A percentile compares a stretch with the other conserved stretches of the same genome.
Evolutionary conservation across 371 early-diverging fungal genomes (phyloP).

Genomic region (Mucor irregularis): DNA sequence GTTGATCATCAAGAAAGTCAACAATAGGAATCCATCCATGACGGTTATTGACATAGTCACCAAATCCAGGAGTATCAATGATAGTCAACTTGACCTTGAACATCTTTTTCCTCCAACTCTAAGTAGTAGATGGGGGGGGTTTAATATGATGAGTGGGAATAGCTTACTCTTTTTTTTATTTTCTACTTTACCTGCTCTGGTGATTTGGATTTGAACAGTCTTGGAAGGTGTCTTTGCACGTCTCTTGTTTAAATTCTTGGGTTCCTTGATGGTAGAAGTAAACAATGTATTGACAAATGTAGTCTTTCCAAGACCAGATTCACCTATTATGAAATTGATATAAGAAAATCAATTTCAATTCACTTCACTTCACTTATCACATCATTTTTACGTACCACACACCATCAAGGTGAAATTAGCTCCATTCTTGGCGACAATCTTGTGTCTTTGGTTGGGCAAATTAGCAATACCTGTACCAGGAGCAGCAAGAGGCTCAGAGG

Average conservation of each 20-base stretch:
- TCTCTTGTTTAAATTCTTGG: conserved; percentile 82
- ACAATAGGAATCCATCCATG: conserved; percentile 76
- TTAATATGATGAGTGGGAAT: not conserved
- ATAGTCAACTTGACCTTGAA: conserved; percentile 93
- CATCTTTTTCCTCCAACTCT: conserved; percentile 96
- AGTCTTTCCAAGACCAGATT: conserved; percentile 82
- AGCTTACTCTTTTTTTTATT: not conserved
- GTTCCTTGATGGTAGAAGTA: conserved; percentile 83
- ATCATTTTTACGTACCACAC: conserved; percentile 71
- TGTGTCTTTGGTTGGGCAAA: conserved; percentile 97
- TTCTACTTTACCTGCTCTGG: not conserved
- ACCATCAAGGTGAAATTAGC: conserved; percentile 96
- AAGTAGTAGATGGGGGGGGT: not conserved
- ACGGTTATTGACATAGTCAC: conserved; percentile 81
- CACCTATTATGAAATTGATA: conserved; percentile 27
- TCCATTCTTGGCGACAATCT: conserved; percentile 93
- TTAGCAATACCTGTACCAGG: conserved; percentile 95
- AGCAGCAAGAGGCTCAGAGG: conserved; percentile 49
- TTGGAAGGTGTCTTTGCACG: conserved; percentile 81
- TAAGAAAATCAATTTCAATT: too few relatives aligned
- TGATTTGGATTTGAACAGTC: conserved; percentile 89
- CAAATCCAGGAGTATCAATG: conserved; percentile 92
- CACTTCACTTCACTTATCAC: not conserved
- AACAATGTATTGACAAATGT: conserved; percentile 92
- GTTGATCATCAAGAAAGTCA: conserved; percentile 93